Conservation (phyloP, 768 basidiomycete species). For the Panellus pusillus region DNA sequence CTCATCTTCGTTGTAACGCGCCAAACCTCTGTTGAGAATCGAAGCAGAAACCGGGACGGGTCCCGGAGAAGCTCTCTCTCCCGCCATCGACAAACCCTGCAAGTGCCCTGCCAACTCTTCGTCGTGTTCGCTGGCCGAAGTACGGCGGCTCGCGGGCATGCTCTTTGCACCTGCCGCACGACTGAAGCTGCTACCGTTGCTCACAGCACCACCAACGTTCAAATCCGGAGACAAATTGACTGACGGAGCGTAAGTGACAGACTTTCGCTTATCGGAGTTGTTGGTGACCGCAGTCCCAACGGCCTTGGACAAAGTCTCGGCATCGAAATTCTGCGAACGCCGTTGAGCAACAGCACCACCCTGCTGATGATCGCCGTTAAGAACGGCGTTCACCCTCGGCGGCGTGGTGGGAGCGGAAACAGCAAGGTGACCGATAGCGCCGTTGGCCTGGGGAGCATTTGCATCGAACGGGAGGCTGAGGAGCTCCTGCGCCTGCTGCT, state of each 20-base stretch:
- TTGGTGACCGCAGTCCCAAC: constrained; percentile 53
- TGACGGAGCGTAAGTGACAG: constrained; percentile 80
- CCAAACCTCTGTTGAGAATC: constrained; percentile 50
- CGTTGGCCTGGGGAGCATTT: constrained; percentile 40
- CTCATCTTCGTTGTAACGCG: constrained; percentile 59
- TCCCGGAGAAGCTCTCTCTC: constrained; percentile 63
- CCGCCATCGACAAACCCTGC: constrained; percentile 67
- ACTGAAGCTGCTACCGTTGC: constrained; percentile 51
- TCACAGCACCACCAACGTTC: constrained; percentile 40
- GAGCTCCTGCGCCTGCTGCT: constrained; percentile 85
- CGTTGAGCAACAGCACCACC: constrained; percentile 31
- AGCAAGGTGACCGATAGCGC: constrained; percentile 70
- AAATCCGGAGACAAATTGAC: constrained; percentile 75
- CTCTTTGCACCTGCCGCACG: constrained; percentile 81
- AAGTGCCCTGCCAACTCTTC: constrained; percentile 78
- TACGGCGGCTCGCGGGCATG: constrained; percentile 90
- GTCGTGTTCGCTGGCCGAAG: constrained; percentile 84
- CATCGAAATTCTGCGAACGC: constrained; percentile 56
- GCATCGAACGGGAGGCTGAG: constrained; percentile 71
- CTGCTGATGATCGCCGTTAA: constrained; percentile 57
- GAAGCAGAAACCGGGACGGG: constrained; percentile 54
- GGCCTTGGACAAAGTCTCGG: constrained; percentile 64
- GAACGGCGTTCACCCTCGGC: constrained; percentile 71
- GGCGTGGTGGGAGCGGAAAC: constrained; percentile 89
- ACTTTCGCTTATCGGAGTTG: constrained; percentile 74